Evolutionary conservation across 139 green algal species (phyloP), one percentile per base, ranked within the genome.

Genomic region (Chlorella ohadii): DNA sequence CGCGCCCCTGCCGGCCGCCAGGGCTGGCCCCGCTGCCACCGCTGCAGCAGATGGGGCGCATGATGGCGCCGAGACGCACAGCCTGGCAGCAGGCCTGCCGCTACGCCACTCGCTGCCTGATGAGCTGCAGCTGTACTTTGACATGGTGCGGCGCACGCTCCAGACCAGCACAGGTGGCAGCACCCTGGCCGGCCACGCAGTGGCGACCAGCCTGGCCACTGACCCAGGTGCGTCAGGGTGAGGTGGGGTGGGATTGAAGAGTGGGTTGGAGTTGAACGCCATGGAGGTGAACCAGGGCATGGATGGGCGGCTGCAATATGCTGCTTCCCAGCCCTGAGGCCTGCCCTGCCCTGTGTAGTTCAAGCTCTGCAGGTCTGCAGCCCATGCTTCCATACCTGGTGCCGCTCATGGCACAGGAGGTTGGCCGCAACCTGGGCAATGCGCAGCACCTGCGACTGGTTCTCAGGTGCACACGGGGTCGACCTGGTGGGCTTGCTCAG

Each of bases 81-180:
- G 39, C 15, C 16, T 56, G 20, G 39, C 41, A 25, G 39, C 17
- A 5, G 33, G 39, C 7, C 70, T 78, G 72, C 72, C 72, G 7
- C 44, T 78, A 15, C 61, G 61, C 28, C 72, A 78, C n/a, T 78
- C 72, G 28, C 55, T 78, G 72, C 31, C 72, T 20, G 44, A 64
- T 15, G 72, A 78, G 72, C 72, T 78, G 44, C 72, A 78, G 44
- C 72, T 78, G 44, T 78, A 78, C 31, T 78, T 65, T 61, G 44
- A 64, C 31, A 31, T 78, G 16, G 44, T 78, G 47, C 44, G 72
- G n/a, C 72, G 31, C 1, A 33, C 72, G 44, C 72, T 78, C 1
- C 72, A 65, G 72, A 25, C n/a, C 5, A 78, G 16, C 17, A 34
- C 44, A 22, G 19, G 15, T 7, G 51, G 51, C 51, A 59, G 72